These are phyloP conservation scores for Rosa lucieae DNA, from an alignment of 306 rosid species.

Conservation along the genomic window DNA sequence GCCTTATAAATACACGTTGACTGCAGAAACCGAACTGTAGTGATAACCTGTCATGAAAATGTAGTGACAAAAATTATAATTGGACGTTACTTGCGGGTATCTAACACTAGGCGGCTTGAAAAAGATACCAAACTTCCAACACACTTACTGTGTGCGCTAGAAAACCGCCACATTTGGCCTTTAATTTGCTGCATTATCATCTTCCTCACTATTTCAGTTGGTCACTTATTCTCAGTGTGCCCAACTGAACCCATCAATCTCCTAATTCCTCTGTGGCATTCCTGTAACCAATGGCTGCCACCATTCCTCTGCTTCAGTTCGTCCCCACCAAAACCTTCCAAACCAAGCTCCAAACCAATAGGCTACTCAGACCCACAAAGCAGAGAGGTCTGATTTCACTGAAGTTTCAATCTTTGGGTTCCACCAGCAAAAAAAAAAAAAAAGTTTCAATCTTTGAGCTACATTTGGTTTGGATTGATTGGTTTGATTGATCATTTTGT, in stretches of 20 bases:
- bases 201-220: not conserved
- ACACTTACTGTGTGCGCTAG: not conserved
- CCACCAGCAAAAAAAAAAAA: not conserved
- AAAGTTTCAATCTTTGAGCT: not conserved
- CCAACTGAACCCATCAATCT: slow-evolving; percentile 3
- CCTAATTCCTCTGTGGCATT: not conserved
- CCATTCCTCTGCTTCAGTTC: slow-evolving; percentile 41
- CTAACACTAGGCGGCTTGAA: not conserved
- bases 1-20: not conserved
- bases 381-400: slow-evolving; percentile 39
- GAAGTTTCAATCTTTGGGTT: not conserved
- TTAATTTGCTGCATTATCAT: slow-evolving; percentile 1
- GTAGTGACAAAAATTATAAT: not conserved
- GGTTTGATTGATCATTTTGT: not conserved
- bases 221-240: not conserved
- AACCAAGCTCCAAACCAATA: slow-evolving; percentile 25
- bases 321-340: slow-evolving; percentile 34
- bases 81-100: slow-evolving; percentile 13
- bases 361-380: slow-evolving; percentile 33
- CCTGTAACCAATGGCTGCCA: slow-evolving; percentile 52
- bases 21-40: not conserved
- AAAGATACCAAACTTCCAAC: slow-evolving; percentile 12
- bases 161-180: slow-evolving; percentile 5
- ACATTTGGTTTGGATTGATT: not conserved
- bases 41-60: not conserved